Evolutionary conservation across 345 rosid genomes (phyloP), one percentile per base, ranked within the genome.

Genomic region (Lepidium didymum): DNA sequence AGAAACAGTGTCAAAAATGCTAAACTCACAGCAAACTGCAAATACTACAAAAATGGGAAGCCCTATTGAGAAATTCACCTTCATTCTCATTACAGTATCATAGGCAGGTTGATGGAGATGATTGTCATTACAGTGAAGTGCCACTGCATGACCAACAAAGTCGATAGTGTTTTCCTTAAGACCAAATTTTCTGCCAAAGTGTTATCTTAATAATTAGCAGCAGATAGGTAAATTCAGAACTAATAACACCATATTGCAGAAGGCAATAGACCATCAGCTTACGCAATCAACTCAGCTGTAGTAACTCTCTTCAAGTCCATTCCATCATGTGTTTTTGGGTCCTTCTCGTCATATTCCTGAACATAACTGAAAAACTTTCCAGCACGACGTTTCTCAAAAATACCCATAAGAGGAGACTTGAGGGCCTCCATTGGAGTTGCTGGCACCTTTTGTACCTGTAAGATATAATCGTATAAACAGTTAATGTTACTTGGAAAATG

Each of bases 361-460:
- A 91, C 99, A 53, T 82, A 91, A 18, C 85, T 75, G 81, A 94
- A 85, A 77, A 91, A 89, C 77, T 94, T 94, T 35, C 96, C 87
- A 52, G 96, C 94, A 23, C 96, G 90, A n/a, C 93, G 96, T 80
- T 94, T 94, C 73, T 94, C 99, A 78, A 94, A 94, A 67, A 94
- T 73, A 68, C 99, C 99, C 99, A 91, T 94, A 36, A 94, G 86
- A 52, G 99, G 90, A 75, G 99, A 91, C 75, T 86, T 89, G 37
- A 94, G 84, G 0, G 99, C 97, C 71, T 94, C 99, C 89, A 89
- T 81, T 66, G 87, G 97, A 76, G 86, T 94, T 62, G 97, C 90
- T 16, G 99, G 99, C 73, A 94, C 99, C 73, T 91, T 94, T 77
- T 94, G 93, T 52, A 91, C 93, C 99, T 94, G 76, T 61, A 56